phyloP scores from a whole-genome alignment of 257 asterid genomes.

The Lithospermum erythrorhizon region DNA sequence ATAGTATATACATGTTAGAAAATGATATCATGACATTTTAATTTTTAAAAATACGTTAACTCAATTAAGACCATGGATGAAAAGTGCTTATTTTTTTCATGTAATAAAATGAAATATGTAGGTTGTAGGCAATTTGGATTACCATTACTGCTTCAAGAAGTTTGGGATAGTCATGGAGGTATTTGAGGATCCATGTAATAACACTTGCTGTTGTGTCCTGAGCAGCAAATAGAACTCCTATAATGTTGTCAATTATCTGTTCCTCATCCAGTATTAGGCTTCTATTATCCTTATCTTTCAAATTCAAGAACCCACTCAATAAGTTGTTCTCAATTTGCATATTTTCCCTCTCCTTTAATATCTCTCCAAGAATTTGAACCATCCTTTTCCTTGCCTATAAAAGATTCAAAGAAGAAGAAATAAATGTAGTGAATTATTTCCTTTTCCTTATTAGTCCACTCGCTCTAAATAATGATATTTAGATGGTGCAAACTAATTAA shows the following conservation, averaged over 20 bases:
- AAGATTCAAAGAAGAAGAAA: constrained; percentile 1
- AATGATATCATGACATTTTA: too few relatives aligned
- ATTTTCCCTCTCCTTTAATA: constrained; percentile 46
- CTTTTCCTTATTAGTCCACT: too few relatives aligned
- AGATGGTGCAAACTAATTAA: too few relatives aligned
- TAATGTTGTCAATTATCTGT: constrained; percentile 71
- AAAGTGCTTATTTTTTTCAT: too few relatives aligned
- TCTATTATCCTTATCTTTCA: constrained; percentile 25
- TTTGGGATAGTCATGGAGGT: constrained; percentile 48
- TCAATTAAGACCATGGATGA: too few relatives aligned
- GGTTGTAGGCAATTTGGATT: neutral
- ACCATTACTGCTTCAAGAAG: constrained; percentile 65
- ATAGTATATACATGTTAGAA: too few relatives aligned
- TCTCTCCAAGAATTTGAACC: constrained; percentile 37
- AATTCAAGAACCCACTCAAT: constrained; percentile 41
- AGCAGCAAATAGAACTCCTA: constrained; percentile 88
- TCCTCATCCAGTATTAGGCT: constrained; percentile 34
- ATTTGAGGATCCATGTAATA: constrained; percentile 81
- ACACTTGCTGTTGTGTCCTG: constrained; percentile 90
- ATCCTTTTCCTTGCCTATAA: constrained; percentile 65
- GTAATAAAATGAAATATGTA: too few relatives aligned
- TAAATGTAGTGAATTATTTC: neutral
- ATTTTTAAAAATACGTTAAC: too few relatives aligned
- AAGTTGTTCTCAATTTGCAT: constrained; percentile 32
- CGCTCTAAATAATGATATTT: too few relatives aligned